Conservation (phyloP, 345 rosid species). For the Zanthoxylum bungeanum region DNA sequence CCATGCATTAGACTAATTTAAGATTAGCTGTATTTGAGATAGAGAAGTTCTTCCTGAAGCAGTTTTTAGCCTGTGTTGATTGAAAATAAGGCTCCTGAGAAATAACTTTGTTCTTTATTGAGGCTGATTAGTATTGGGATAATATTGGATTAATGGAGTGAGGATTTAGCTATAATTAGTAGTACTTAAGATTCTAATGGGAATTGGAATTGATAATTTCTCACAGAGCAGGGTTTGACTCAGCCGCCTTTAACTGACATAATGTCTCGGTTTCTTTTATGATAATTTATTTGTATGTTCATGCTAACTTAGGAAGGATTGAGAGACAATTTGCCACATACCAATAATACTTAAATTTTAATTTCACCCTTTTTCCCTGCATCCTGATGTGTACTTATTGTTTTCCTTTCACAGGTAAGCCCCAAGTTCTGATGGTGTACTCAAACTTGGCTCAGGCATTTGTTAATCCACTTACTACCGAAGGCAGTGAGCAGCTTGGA, state of each 20-base stretch:
- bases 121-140: not conserved
- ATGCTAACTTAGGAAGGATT: not conserved
- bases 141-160: not conserved
- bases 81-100: not conserved
- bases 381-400: not conserved
- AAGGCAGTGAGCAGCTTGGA: slow-evolving; percentile 83
- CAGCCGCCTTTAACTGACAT: not conserved
- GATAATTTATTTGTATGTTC: not conserved
- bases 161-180: not conserved
- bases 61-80: not conserved
- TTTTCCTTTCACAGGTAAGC: slow-evolving; percentile 49
- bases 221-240: not conserved
- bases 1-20: not conserved
- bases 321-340: not conserved
- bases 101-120: not conserved
- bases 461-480: slow-evolving; percentile 66
- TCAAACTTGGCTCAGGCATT: slow-evolving; percentile 73
- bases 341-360: not conserved
- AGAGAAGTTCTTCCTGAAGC: not conserved
- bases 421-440: slow-evolving; percentile 84
- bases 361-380: not conserved
- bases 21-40: not conserved
- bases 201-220: not conserved
- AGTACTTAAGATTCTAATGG: not conserved
- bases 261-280: not conserved